Evolutionary conservation across 2,329 filamentous ascomycete genomes (phyloP), one percentile per base, ranked within the genome.

Genomic region (Colletotrichum magnum): DNA sequence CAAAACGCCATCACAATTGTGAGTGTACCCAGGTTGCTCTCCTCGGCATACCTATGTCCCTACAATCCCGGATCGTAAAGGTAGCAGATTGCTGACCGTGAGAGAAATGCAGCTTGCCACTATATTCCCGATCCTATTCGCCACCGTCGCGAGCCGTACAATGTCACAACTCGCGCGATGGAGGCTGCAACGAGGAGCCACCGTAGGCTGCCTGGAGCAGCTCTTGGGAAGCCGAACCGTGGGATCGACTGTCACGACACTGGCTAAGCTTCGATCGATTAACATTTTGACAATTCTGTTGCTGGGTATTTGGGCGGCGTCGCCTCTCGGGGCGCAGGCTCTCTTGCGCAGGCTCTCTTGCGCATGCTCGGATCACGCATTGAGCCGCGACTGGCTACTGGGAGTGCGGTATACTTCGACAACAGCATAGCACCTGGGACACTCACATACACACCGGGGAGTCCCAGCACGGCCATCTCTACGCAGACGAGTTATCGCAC

Each of bases 181-280:
- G 72, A 74, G 71, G 28, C 72, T 79, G 13, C 75, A 78, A 65
- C 59, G 68, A 18, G 76, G 77, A 13, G 69, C 73, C 9, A 74
- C 68, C 4, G 64, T 77, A 0, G 73, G 72, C 13, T 57, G 65
- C 16, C 67, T 79, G 3, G 76, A 78, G 43, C 76, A 78, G 48
- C 64, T 76, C 5, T 72, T 76, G 57, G 77, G 76, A 50, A 78
- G 75, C 58, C 73, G 74, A n/a, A 77, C 77, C 1, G 72, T 79
- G 3, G 36, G 36, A 3, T 3, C 36, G 36, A 39, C 36, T 13
- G 50, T 77, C 15, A 32, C 64, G 0, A 77, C 76, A 4, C 72
- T 76, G 53, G 43, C 76, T 5, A 65, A 70, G 26, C 72, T 79
- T 9, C 67, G 73, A 16, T 72, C 73, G 4, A 71, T 76, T 48